A percentile compares a stretch with the other conserved stretches of the same genome.
Evolutionary conservation across 2,329 filamentous ascomycete genomes (phyloP).

Genomic region (Botrytis squamosa): DNA sequence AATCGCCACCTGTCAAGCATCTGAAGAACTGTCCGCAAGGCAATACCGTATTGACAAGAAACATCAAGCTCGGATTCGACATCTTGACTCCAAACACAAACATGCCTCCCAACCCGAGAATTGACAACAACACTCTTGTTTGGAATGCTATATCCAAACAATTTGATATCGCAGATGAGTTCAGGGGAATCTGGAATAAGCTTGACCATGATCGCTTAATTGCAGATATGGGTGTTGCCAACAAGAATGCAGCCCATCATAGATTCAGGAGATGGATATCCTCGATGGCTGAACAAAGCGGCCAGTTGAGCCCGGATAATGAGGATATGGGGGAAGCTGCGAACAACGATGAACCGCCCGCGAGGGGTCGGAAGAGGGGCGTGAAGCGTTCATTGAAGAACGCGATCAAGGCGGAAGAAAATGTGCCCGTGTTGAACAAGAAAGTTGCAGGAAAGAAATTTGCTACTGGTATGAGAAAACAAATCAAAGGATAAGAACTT

Average conservation of each 20-base stretch:
- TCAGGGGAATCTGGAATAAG: background rate
- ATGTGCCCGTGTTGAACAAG: background rate
- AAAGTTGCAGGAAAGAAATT: background rate
- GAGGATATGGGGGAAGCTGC: background rate
- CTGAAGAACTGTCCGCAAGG: too few species aligned
- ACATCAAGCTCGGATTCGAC: background rate
- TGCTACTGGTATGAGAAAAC: background rate
- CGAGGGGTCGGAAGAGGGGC: background rate
- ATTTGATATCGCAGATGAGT: background rate
- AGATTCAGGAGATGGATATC: constrained; percentile 6
- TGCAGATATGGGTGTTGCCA: constrained; percentile 1
- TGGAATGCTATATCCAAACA: background rate
- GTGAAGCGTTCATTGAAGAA: background rate
- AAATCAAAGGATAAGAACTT: background rate
- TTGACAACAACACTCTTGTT: constrained; percentile 6
- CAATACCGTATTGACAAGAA: background rate
- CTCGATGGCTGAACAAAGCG: background rate
- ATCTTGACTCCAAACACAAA: background rate
- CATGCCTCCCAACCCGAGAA: background rate
- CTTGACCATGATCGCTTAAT: background rate
- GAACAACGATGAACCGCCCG: background rate
- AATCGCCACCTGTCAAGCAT: background rate
- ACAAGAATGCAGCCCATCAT: constrained; percentile 2
- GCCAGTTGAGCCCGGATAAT: background rate
- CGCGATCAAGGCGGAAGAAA: background rate